phyloP scores from a whole-genome alignment of 305 asterid genomes.

The Solanum hybrid region DNA sequence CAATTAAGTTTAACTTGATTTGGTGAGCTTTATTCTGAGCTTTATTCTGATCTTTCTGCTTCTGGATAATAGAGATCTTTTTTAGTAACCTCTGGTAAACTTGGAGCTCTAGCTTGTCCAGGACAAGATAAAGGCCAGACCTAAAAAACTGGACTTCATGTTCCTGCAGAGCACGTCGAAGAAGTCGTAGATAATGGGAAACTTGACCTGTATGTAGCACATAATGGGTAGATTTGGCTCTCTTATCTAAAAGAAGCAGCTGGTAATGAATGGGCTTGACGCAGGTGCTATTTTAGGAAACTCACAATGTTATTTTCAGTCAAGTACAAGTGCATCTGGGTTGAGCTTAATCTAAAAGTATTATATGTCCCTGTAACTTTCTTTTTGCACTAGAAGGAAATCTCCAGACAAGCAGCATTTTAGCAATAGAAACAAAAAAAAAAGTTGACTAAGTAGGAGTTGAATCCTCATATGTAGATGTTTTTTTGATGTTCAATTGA shows the following conservation, averaged over 20 bases:
- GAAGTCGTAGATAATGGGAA: background rate
- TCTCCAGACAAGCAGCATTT: background rate
- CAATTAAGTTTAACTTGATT: constrained; percentile 74
- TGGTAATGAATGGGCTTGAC: background rate
- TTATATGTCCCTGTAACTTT: background rate
- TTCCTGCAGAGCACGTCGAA: no score
- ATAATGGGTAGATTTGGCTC: background rate
- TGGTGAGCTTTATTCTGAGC: constrained; percentile 61
- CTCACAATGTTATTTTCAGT: background rate
- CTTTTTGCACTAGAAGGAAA: background rate
- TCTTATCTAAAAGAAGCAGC: background rate
- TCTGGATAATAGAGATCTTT: constrained; percentile 22
- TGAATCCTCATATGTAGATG: background rate
- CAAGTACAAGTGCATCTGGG: background rate
- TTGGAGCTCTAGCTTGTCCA: no score
- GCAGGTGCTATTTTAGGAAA: background rate
- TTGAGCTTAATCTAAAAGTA: background rate
- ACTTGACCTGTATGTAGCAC: background rate
- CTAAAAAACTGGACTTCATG: no score
- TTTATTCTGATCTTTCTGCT: constrained; percentile 41
- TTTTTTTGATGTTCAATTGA: background rate
- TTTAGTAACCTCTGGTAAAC: no score
- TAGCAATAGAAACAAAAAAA: background rate
- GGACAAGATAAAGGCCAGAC: no score
- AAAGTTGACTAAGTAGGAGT: background rate